phyloP scores from a whole-genome alignment of 768 basidiomycete species.

The Ramaria rubella region DNA sequence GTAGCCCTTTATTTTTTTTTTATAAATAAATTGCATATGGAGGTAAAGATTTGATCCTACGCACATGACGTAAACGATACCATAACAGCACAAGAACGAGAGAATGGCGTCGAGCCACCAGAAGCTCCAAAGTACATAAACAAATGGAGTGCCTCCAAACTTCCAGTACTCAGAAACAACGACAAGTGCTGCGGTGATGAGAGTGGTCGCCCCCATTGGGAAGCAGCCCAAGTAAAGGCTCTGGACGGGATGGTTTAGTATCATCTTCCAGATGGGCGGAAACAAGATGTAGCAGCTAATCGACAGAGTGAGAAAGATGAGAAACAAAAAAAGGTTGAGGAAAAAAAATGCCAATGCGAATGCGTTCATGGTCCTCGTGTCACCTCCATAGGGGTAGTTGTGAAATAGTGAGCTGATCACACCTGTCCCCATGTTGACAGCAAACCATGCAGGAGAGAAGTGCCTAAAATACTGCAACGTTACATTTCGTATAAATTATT shows the following conservation, averaged over 20 bases:
- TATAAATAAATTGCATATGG: not conserved
- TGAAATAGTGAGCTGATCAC: conserved; percentile 9
- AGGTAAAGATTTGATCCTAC: not conserved
- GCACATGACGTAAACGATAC: conserved; percentile 7
- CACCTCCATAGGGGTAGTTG: conserved; percentile 7
- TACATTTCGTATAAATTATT: not conserved
- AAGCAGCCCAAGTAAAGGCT: conserved; percentile 9
- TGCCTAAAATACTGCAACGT: not conserved
- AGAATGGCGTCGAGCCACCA: not conserved
- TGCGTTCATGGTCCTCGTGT: conserved; percentile 4
- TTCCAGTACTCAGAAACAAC: not conserved
- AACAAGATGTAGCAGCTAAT: not conserved
- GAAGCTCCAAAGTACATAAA: conserved; percentile 7
- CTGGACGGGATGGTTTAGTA: conserved; percentile 7
- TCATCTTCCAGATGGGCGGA: not conserved
- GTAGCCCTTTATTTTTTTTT: conserved; percentile 32
- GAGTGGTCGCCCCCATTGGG: conserved; percentile 7
- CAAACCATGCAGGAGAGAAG: conserved; percentile 13
- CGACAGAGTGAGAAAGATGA: conserved; percentile 1
- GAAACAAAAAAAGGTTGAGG: conserved; percentile 6
- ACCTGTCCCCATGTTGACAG: conserved; percentile 14
- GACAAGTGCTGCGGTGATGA: conserved; percentile 2
- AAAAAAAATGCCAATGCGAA: conserved; percentile 3
- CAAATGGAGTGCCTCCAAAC: conserved; percentile 9
- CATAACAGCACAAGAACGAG: conserved; percentile 4